These are phyloP conservation scores for Metschnikowia cubensis DNA, from an alignment of 805 yeast species.

Conservation along the genomic window DNA sequence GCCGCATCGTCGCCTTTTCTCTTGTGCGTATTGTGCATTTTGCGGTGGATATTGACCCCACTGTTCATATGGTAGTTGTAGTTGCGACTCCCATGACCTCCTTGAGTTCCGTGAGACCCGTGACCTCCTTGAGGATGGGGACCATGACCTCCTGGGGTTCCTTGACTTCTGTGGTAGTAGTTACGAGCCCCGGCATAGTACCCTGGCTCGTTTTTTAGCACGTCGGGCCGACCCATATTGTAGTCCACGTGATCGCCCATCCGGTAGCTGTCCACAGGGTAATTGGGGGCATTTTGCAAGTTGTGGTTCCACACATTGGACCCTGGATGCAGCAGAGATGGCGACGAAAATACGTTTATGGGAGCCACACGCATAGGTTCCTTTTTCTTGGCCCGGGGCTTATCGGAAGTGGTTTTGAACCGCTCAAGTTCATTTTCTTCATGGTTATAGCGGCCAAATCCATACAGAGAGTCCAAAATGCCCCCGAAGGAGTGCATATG, in stretches of 20 bases:
- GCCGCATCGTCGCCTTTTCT: slow-evolving; percentile 65
- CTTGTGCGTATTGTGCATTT: slow-evolving; percentile 31
- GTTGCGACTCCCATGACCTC: slow-evolving; percentile 4
- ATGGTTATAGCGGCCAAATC: slow-evolving; percentile 7
- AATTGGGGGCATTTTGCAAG: slow-evolving; percentile 3
- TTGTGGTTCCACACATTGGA: slow-evolving; percentile 19
- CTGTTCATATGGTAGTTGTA: slow-evolving; percentile 16
- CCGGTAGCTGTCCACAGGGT: not conserved
- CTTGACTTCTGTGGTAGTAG: not conserved
- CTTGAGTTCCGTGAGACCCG: too few relatives aligned
- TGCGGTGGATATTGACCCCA: slow-evolving; percentile 42
- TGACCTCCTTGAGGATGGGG: too few relatives aligned
- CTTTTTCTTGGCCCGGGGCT: not conserved
- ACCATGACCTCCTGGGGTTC: too few relatives aligned
- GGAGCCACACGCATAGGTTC: not conserved
- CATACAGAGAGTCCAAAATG: slow-evolving; percentile 17
- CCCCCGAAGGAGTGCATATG: slow-evolving; percentile 22
- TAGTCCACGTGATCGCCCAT: not conserved
- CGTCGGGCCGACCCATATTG: not conserved
- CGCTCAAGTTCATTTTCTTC: not conserved
- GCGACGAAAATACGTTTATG: slow-evolving; percentile 2
- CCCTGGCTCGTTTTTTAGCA: not conserved
- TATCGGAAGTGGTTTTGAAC: not conserved
- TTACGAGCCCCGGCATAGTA: slow-evolving; percentile 6
- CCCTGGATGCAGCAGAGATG: slow-evolving; percentile 5